Evolutionary conservation across 2,329 filamentous ascomycete species (phyloP).

Genomic region (Kalmusia sp.): DNA sequence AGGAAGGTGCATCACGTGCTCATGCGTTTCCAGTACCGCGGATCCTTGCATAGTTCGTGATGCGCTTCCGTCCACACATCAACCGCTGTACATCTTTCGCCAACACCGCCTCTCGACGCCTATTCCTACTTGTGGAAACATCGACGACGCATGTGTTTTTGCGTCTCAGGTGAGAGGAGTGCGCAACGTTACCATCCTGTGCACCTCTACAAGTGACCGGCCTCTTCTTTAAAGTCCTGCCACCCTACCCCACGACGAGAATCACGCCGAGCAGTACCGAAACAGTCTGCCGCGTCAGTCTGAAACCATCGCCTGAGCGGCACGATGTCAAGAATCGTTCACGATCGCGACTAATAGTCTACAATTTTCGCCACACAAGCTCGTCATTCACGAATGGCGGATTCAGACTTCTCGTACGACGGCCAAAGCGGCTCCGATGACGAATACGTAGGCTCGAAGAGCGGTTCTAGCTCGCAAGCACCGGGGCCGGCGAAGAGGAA

Average conservation of each 20-base stretch:
- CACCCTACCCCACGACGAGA: neutral
- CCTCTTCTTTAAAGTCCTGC: neutral
- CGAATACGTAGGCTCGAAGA: conserved; percentile 60
- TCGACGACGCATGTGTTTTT: neutral
- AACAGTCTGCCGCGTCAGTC: neutral
- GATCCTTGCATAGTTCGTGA: neutral
- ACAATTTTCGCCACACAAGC: conserved; percentile 6
- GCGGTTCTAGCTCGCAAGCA: conserved; percentile 32
- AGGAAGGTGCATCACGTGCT: conserved; percentile 12
- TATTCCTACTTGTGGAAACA: too few relatives aligned
- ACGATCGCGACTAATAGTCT: neutral
- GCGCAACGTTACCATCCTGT: neutral
- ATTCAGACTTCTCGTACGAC: conserved; percentile 76
- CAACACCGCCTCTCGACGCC: neutral
- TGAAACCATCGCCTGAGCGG: neutral
- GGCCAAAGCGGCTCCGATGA: conserved; percentile 68
- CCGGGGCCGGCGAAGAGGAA: conserved; percentile 31
- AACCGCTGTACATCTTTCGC: neutral
- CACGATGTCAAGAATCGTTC: neutral
- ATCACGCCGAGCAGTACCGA: neutral
- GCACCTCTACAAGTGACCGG: neutral
- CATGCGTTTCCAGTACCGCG: conserved; percentile 12
- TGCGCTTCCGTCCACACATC: neutral
- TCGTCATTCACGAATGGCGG: conserved; percentile 63
- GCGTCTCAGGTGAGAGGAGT: neutral